Conservation (phyloP, 805 yeast species). For the Komagataella populi region DNA sequence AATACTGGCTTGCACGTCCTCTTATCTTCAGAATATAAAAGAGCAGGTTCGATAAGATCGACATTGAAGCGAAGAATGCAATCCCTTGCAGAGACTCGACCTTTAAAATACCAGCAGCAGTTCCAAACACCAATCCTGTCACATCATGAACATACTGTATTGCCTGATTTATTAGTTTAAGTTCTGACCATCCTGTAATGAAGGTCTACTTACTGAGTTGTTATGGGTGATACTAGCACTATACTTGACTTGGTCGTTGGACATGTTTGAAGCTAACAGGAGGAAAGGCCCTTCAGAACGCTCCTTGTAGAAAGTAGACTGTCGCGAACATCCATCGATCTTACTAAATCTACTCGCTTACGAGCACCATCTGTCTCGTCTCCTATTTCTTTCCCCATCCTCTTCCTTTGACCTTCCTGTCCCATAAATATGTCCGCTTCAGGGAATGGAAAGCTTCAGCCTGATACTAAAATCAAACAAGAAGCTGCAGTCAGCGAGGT, state of each 20-base stretch:
- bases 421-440: background rate
- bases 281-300: background rate
- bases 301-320: background rate
- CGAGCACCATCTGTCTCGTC: background rate
- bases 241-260: background rate
- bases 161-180: slow-evolving; percentile 2
- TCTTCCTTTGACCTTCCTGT: background rate
- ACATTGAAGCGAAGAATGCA: slow-evolving; percentile 23
- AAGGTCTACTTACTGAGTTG: background rate
- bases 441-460: slow-evolving; percentile 2
- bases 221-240: background rate
- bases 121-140: slow-evolving; percentile 35
- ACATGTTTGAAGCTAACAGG: background rate
- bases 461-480: slow-evolving; percentile 2
- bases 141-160: slow-evolving; percentile 24
- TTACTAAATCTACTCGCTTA: background rate
- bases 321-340: background rate
- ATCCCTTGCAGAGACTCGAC: slow-evolving; percentile 37
- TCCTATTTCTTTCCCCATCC: background rate
- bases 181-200: background rate
- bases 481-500: slow-evolving; percentile 22
- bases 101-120: slow-evolving; percentile 40
- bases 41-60: slow-evolving; percentile 17
- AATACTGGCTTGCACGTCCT: slow-evolving; percentile 22
- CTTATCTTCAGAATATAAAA: slow-evolving; percentile 21